Conservation (phyloP, 805 yeast species). For the Yarrowia osloensis region DNA sequence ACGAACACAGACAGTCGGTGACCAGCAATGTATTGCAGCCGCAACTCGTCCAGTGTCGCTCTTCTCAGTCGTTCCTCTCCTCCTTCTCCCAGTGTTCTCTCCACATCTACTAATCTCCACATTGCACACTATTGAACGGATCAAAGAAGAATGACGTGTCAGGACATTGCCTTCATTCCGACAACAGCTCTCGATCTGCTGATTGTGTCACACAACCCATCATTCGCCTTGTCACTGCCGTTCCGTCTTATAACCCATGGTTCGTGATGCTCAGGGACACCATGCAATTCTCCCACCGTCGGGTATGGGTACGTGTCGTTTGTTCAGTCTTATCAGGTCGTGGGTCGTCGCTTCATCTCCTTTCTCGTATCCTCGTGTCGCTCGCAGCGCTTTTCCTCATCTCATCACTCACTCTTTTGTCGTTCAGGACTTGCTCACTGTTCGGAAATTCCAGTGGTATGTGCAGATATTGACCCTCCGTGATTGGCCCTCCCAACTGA, state of each 20-base stretch:
- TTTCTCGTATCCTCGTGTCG: background rate
- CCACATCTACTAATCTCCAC: too few species aligned
- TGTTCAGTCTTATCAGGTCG: background rate
- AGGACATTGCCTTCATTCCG: background rate
- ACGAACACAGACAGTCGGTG: too few species aligned
- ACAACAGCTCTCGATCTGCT: too few species aligned
- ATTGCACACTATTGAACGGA: too few species aligned
- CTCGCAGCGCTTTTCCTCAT: background rate
- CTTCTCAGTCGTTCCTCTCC: too few species aligned
- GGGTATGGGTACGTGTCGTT: background rate
- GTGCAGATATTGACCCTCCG: slow-evolving; percentile 21
- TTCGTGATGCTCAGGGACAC: background rate
- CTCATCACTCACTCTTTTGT: slow-evolving; percentile 24
- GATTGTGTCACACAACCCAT: background rate
- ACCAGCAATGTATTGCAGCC: too few species aligned
- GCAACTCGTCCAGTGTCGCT: too few species aligned
- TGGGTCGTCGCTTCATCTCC: background rate
- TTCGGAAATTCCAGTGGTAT: slow-evolving; percentile 18
- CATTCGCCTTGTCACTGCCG: background rate
- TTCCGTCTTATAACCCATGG: background rate
- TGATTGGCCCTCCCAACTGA: slow-evolving; percentile 24
- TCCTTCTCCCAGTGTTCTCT: too few species aligned
- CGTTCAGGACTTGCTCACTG: slow-evolving; percentile 26
- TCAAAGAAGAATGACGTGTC: too few species aligned
- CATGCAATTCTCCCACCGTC: background rate